A percentile compares a stretch with the other conserved stretches of the same genome.
Evolutionary conservation across 371 early-diverging fungal genomes (phyloP).

Genomic region (Mortierella sp.): DNA sequence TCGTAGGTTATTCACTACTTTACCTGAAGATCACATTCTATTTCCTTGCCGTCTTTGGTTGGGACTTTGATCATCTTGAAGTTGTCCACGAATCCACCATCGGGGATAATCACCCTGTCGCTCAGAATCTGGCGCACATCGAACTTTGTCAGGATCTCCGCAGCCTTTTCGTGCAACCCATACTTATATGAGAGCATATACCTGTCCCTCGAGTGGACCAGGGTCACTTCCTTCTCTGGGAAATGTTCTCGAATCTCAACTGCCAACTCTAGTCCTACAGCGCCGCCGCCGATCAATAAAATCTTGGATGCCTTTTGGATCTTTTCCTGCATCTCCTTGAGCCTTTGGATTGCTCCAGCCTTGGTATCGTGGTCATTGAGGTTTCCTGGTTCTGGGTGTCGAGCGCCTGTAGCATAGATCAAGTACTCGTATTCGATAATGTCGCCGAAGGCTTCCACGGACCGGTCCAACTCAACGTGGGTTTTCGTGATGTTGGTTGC

Average conservation of each 20-base stretch:
- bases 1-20: background rate
- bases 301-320: conserved; percentile 62
- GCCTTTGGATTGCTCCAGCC: conserved; percentile 54
- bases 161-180: conserved; percentile 57
- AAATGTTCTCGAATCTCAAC: conserved; percentile 73
- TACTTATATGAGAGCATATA: conserved; percentile 65
- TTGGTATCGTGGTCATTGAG: conserved; percentile 58
- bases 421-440: conserved; percentile 66
- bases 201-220: conserved; percentile 69
- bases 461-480: conserved; percentile 65
- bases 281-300: conserved; percentile 73
- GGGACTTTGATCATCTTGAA: conserved; percentile 60
- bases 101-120: conserved; percentile 60
- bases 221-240: conserved; percentile 69
- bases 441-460: conserved; percentile 60
- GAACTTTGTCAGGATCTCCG: conserved; percentile 57
- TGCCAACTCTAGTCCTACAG: conserved; percentile 77
- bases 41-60: conserved; percentile 58
- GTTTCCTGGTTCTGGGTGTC: conserved; percentile 62
- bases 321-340: conserved; percentile 60
- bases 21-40: conserved; percentile 67
- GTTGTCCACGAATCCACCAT: conserved; percentile 58
- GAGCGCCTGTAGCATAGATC: conserved; percentile 66
- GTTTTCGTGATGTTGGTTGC: conserved; percentile 60
- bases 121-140: conserved; percentile 63